These are phyloP conservation scores for Quercus rubra DNA, from an alignment of 306 rosid species.

Conservation along the genomic window DNA sequence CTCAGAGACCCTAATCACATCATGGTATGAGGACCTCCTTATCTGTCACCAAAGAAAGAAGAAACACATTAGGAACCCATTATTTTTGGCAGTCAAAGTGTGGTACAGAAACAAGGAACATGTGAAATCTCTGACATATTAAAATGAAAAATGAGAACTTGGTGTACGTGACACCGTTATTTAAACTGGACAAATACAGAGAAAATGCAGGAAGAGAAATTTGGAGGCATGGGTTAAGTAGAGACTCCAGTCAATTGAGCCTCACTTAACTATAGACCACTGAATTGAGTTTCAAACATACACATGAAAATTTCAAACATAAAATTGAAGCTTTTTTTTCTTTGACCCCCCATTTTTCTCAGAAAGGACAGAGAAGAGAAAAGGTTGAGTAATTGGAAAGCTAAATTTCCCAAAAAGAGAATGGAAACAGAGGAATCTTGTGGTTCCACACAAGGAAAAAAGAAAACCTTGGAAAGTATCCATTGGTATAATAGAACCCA, in stretches of 20 bases:
- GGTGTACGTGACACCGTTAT: not conserved
- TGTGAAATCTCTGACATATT: conserved; percentile 3
- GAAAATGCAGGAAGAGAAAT: conserved; percentile 23
- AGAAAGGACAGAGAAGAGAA: not conserved
- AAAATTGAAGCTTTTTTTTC: not conserved
- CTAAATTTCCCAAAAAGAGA: conserved; percentile 10
- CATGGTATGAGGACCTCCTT: conserved; percentile 95
- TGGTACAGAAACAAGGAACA: not conserved
- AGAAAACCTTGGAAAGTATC: not conserved
- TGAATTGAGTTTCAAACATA: not conserved
- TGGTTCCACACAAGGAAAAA: conserved; percentile 22
- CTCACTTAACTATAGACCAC: not conserved
- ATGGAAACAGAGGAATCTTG: conserved; percentile 1
- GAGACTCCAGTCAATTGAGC: not conserved
- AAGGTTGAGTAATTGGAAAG: not conserved
- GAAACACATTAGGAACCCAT: not conserved
- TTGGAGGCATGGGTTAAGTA: not conserved
- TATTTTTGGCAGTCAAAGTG: not conserved
- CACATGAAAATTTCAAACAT: too few relatives aligned
- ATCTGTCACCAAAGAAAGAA: conserved; percentile 46
- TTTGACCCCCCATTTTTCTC: not conserved
- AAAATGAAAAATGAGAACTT: conserved; percentile 3
- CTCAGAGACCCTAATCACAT: conserved; percentile 87
- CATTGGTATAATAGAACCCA: not conserved
- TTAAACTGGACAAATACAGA: not conserved